Evolutionary conservation across 2,329 filamentous ascomycete species (phyloP), one percentile per base, ranked within the genome.

Genomic region (Plenodomus biglobosus): DNA sequence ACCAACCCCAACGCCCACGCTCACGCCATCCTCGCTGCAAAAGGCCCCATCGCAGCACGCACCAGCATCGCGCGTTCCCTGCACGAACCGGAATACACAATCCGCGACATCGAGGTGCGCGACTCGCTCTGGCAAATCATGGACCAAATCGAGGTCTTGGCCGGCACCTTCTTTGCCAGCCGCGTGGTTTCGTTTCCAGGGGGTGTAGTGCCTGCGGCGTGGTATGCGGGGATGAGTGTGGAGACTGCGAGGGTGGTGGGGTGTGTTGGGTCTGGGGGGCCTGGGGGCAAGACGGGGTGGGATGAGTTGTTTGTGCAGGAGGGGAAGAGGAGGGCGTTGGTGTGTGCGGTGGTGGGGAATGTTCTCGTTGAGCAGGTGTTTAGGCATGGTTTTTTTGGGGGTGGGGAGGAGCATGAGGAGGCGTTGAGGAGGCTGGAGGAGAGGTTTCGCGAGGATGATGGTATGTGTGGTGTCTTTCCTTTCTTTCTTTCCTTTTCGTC

Each of bases 301-400:
- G 48, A 55, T 8, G 45, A 57, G 1, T 21, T 71, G 1, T 70
- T 70, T 22, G 15, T 41, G 0, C 35, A 61, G 4, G 17, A 22
- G 11, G 20, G 48, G 32, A 62, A 64, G 43, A 34, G 66, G 8
- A 45, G 40, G 2, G 60, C 62, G 3, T 36, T 70, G 2, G 59
- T 66, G 0, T 58, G 52, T 44, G 66, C 38, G 1, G 55, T 71
- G 7, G 53, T 70, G 0, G 64, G 67, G 1, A 68, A 69, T 18
- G 59, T 68, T 8, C 17, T 71, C 3, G 48, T 56, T 1, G 62
- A 71, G 44, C 64, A 70, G 24, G 64, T 70, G 0, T 64, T 68
- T 20, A 39, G 56, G 38, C 61, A 64, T 41, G 18, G 40, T 0
- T 64, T 63, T 35, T 68, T 70, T 30, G 67, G 67, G 0, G 63